Conservation (phyloP, 2,329 filamentous ascomycete genomes). For the Zymoseptoria crescenta region DNA sequence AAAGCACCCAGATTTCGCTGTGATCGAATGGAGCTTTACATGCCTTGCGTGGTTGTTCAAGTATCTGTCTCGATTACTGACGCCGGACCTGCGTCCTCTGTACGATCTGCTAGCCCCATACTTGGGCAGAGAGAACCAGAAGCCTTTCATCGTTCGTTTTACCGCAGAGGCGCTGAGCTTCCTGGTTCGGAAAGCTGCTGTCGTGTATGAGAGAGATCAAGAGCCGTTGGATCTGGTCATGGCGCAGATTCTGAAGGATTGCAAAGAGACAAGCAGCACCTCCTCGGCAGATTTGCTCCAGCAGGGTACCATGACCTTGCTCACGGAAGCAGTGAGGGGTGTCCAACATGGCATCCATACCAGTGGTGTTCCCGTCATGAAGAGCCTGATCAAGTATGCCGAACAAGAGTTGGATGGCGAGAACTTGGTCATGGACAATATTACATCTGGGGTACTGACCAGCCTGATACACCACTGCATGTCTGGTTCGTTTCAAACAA, state of each 20-base stretch:
- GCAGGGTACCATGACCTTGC: slow-evolving; percentile 84
- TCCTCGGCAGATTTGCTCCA: slow-evolving; percentile 56
- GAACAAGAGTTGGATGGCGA: slow-evolving; percentile 9
- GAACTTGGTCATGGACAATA: slow-evolving; percentile 35
- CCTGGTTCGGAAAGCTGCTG: slow-evolving; percentile 78
- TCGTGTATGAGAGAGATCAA: slow-evolving; percentile 63
- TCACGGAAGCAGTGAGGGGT: slow-evolving; percentile 69
- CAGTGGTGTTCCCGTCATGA: slow-evolving; percentile 46
- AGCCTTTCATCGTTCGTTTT: slow-evolving; percentile 81
- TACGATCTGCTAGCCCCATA: slow-evolving; percentile 77
- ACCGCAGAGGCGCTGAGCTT: slow-evolving; percentile 94
- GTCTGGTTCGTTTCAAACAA: slow-evolving; percentile 61
- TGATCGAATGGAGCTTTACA: slow-evolving; percentile 97
- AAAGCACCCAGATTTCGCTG: slow-evolving; percentile 62
- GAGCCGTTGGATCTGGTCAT: slow-evolving; percentile 64
- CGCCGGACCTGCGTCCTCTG: slow-evolving; percentile 76
- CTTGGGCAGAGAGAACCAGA: slow-evolving; percentile 73
- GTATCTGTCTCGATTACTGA: slow-evolving; percentile 80
- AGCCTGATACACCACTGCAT: slow-evolving; percentile 78
- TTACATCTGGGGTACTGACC: slow-evolving; percentile 68
- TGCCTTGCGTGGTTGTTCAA: slow-evolving; percentile 95
- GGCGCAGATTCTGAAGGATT: slow-evolving; percentile 61
- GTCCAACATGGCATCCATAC: slow-evolving; percentile 52
- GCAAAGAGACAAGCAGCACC: slow-evolving; percentile 44
- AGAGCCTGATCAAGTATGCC: slow-evolving; percentile 38